Evolutionary conservation across 495 filamentous ascomycete genomes (phyloP).

Genomic region (Copromyces sp.): DNA sequence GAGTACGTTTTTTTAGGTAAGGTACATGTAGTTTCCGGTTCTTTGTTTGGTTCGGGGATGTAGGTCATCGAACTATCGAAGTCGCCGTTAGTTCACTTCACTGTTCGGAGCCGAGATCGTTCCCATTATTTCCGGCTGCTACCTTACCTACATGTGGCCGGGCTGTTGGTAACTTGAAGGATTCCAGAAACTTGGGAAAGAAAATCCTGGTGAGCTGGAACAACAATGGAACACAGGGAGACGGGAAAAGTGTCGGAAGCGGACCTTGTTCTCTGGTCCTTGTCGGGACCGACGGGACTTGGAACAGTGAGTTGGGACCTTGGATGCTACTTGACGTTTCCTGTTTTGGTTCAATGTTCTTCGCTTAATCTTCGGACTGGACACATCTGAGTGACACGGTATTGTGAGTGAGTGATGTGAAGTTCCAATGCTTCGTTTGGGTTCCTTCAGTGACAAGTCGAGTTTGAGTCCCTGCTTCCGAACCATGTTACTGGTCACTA

Average conservation of each 20-base stretch:
- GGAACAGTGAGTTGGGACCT: background rate
- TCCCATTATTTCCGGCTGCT: background rate
- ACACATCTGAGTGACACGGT: no score
- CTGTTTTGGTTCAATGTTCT: background rate
- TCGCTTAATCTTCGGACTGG: background rate
- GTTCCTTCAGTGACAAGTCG: background rate
- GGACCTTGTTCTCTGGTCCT: background rate
- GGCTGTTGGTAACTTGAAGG: background rate
- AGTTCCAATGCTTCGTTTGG: background rate
- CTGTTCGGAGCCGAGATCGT: background rate
- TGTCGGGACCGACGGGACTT: background rate
- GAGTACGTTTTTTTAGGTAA: no score
- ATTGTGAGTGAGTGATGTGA: background rate
- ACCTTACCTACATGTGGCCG: no score
- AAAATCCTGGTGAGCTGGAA: background rate
- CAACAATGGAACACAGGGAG: background rate
- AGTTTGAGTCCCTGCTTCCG: background rate
- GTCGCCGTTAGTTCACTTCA: no score
- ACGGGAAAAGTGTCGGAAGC: background rate
- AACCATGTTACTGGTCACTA: background rate
- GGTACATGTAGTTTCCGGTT: no score
- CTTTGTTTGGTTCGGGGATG: no score
- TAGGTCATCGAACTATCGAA: no score
- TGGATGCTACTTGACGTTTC: background rate
- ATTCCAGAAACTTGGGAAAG: no score